Percentiles rank a stretch among this genome's conserved stretches.
These are phyloP conservation scores for Sarocladium kiliense DNA, from an alignment of 2,329 filamentous ascomycete genomes.

Conservation along the genomic window DNA sequence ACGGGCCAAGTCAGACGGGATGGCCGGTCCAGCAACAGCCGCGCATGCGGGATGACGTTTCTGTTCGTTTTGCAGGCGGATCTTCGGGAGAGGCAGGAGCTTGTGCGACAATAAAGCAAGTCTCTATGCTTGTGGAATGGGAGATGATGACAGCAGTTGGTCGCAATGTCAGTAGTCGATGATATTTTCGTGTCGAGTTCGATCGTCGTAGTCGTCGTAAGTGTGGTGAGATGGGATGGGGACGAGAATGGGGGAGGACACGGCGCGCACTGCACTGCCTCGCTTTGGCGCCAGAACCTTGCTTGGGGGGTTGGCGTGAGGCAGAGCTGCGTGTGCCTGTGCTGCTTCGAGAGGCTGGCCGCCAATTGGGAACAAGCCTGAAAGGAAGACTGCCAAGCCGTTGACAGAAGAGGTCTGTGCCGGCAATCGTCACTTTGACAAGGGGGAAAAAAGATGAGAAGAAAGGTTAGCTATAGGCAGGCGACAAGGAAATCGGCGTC, in stretches of 20 bases:
- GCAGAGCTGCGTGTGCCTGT: not conserved
- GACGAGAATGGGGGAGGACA: not conserved
- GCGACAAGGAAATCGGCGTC: not conserved
- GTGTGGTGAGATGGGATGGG: conserved; percentile 1
- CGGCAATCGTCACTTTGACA: not conserved
- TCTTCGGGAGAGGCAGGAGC: not conserved
- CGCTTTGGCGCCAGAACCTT: conserved; percentile 5
- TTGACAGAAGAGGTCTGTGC: conserved; percentile 4
- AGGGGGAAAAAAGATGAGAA: not conserved
- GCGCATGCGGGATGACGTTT: conserved; percentile 26
- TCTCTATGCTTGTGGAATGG: not conserved
- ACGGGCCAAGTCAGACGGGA: conserved; percentile 28
- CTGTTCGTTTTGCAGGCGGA: not conserved
- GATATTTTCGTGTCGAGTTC: not conserved
- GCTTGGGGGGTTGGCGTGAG: not conserved
- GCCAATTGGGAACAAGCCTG: not conserved
- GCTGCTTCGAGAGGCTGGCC: not conserved
- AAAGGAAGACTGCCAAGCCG: not conserved
- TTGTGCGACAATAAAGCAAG: not conserved
- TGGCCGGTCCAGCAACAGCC: conserved; percentile 20
- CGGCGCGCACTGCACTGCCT: conserved; percentile 8
- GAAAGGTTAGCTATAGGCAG: not conserved
- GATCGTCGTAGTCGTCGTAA: conserved; percentile 3
- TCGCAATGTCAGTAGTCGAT: not conserved
- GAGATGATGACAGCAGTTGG: not conserved